A percentile compares a stretch with the other conserved stretches of the same genome.
Conservation (phyloP, 2,329 filamentous ascomycete species). For the Cordyceps militaris region DNA sequence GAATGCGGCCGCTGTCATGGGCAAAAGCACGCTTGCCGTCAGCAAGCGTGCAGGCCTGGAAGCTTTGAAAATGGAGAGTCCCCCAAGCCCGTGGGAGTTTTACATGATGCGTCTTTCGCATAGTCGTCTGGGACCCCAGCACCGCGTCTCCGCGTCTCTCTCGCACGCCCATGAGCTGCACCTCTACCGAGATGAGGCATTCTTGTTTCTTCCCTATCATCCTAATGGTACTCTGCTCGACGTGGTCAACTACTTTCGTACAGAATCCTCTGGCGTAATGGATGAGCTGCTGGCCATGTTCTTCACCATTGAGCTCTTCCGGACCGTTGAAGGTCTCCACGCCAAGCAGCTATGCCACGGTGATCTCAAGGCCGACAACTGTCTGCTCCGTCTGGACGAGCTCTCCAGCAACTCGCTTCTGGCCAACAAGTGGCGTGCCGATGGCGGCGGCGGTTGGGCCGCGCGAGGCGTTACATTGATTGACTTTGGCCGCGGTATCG, state of each 20-base stretch:
- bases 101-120: constrained; percentile 86
- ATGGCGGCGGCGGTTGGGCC: constrained; percentile 72
- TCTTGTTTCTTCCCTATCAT: constrained; percentile 79
- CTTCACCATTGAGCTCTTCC: constrained; percentile 83
- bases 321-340: constrained; percentile 84
- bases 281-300: constrained; percentile 94
- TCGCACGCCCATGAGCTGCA: constrained; percentile 85
- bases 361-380: constrained; percentile 93
- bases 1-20: constrained; percentile 45
- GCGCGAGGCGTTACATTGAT: constrained; percentile 78
- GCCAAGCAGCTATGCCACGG: constrained; percentile 75
- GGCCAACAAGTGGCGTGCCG: constrained; percentile 59
- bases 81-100: constrained; percentile 89
- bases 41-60: constrained; percentile 57
- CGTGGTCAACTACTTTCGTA: constrained; percentile 78
- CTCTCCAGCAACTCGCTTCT: constrained; percentile 38
- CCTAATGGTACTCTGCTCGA: constrained; percentile 92
- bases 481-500: constrained; percentile 90
- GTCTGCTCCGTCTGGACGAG: constrained; percentile 73
- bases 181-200: constrained; percentile 82
- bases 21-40: constrained; percentile 53
- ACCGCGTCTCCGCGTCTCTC: constrained; percentile 69
- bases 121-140: constrained; percentile 61
- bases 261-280: constrained; percentile 66
- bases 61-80: constrained; percentile 90